Evolutionary conservation across 2,329 filamentous ascomycete genomes (phyloP).

Genomic region (Penicillium sp.): DNA sequence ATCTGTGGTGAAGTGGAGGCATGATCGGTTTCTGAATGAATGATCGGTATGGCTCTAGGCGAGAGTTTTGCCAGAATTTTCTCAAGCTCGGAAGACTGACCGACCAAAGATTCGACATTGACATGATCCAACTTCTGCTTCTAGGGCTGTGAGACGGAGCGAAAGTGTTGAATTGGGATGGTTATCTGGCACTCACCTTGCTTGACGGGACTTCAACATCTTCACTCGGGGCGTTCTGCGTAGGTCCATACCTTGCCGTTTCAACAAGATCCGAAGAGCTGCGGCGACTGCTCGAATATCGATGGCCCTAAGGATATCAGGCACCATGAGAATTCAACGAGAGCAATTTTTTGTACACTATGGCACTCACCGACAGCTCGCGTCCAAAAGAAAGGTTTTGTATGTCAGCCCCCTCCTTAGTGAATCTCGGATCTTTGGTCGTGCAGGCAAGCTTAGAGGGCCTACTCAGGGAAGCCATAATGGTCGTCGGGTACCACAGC

Average conservation of each 20-base stretch:
- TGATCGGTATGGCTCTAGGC: slow-evolving; percentile 28
- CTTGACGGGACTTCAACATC: slow-evolving; percentile 27
- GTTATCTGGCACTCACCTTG: slow-evolving; percentile 35
- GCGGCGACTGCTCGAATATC: slow-evolving; percentile 25
- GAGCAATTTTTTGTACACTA: background rate
- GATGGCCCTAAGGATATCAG: slow-evolving; percentile 20
- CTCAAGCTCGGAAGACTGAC: slow-evolving; percentile 57
- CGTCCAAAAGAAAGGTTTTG: slow-evolving; percentile 21
- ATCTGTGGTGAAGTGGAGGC: slow-evolving; percentile 18
- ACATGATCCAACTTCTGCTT: slow-evolving; percentile 49
- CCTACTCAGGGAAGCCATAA: slow-evolving; percentile 30
- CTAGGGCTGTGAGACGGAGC: slow-evolving; percentile 38
- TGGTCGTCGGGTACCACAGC: slow-evolving; percentile 2
- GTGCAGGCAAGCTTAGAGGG: slow-evolving; percentile 28
- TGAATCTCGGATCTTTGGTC: slow-evolving; percentile 18
- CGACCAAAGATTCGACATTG: slow-evolving; percentile 27
- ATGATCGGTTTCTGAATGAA: slow-evolving; percentile 23
- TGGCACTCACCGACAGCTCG: slow-evolving; percentile 29
- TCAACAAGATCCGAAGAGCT: slow-evolving; percentile 33
- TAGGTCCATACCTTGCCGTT: slow-evolving; percentile 35
- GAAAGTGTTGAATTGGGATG: slow-evolving; percentile 1
- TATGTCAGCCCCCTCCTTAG: slow-evolving; percentile 21
- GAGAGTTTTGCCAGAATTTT: slow-evolving; percentile 51
- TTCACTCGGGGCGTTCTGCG: slow-evolving; percentile 25
- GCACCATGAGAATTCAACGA: slow-evolving; percentile 1